A percentile compares a stretch with the other conserved stretches of the same genome.
These are phyloP conservation scores for Noccaea caerulescens DNA, from an alignment of 345 rosid species.

Conservation along the genomic window DNA sequence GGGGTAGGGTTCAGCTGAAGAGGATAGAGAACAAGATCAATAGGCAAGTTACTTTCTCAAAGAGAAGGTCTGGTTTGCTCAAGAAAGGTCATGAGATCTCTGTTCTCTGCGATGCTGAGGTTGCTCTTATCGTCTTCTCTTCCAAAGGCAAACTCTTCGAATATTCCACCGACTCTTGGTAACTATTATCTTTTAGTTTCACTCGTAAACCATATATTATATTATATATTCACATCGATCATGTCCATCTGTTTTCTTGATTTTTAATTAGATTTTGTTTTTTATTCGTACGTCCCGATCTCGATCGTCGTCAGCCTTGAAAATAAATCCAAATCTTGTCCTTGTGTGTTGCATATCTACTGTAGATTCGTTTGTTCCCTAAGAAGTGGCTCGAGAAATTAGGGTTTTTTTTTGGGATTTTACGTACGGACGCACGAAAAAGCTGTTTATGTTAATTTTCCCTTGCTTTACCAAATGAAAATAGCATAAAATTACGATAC, in stretches of 20 bases:
- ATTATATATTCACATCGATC: slow-evolving; percentile 33
- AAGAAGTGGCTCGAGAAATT: slow-evolving; percentile 44
- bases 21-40: slow-evolving; percentile 94
- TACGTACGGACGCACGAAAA: slow-evolving; percentile 41
- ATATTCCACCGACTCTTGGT: slow-evolving; percentile 78
- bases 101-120: slow-evolving; percentile 80
- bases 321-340: slow-evolving; percentile 17
- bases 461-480: slow-evolving; percentile 16
- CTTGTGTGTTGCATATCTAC: slow-evolving; percentile 9
- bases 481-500: slow-evolving; percentile 46
- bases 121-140: slow-evolving; percentile 81
- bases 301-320: slow-evolving; percentile 21
- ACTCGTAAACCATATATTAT: background rate
- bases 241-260: slow-evolving; percentile 16
- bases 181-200: slow-evolving; percentile 12
- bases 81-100: slow-evolving; percentile 96
- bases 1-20: slow-evolving; percentile 89
- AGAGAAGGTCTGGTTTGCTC: slow-evolving; percentile 73
- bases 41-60: slow-evolving; percentile 89
- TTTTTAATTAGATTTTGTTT: slow-evolving; percentile 18
- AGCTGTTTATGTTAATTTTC: slow-evolving; percentile 24
- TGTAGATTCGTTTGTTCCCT: slow-evolving; percentile 42
- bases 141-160: slow-evolving; percentile 84
- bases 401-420: slow-evolving; percentile 42
- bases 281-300: slow-evolving; percentile 12